Evolutionary conservation across 1,284 basidiomycete genomes (phyloP).

Genomic region (Calocybe gambosa): DNA sequence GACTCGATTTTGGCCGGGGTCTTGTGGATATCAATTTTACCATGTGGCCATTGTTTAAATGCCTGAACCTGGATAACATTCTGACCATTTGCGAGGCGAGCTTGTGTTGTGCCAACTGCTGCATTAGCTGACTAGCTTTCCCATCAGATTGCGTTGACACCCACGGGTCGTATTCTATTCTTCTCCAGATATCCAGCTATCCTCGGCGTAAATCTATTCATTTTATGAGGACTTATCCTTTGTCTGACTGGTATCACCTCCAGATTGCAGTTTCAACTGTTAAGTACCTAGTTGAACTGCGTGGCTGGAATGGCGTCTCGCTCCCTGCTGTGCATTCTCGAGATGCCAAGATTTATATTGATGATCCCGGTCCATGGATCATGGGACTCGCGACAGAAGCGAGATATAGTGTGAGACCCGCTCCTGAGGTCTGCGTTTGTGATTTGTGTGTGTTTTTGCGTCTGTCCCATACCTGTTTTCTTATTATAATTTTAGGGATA

Average conservation of each 20-base stretch:
- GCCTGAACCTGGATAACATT: conserved; percentile 90
- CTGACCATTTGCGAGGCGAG: conserved; percentile 86
- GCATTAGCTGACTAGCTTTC: neutral
- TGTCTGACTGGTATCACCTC: conserved; percentile 3
- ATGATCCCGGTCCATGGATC: conserved; percentile 89
- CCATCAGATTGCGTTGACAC: conserved; percentile 80
- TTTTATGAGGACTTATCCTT: neutral
- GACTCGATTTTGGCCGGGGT: conserved; percentile 77
- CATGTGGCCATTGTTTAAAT: conserved; percentile 97
- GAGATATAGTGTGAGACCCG: conserved; percentile 68
- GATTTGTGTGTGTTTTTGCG: conserved; percentile 65
- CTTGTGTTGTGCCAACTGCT: neutral
- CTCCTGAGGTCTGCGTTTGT: conserved; percentile 82
- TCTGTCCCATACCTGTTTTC: neutral
- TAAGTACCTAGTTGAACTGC: conserved; percentile 88
- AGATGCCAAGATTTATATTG: conserved; percentile 85
- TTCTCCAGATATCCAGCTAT: conserved; percentile 88
- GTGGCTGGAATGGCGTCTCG: conserved; percentile 90
- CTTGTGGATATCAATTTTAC: conserved; percentile 88
- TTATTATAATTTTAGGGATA: conserved; percentile 52
- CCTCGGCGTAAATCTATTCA: conserved; percentile 56
- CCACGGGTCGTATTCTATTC: conserved; percentile 87
- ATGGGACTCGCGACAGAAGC: conserved; percentile 87
- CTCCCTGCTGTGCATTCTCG: conserved; percentile 83
- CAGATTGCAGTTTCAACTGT: conserved; percentile 83